Percentiles rank a stretch among this genome's conserved stretches.
Conservation (phyloP, 2,329 filamentous ascomycete species). For the Penicillium sp. region DNA sequence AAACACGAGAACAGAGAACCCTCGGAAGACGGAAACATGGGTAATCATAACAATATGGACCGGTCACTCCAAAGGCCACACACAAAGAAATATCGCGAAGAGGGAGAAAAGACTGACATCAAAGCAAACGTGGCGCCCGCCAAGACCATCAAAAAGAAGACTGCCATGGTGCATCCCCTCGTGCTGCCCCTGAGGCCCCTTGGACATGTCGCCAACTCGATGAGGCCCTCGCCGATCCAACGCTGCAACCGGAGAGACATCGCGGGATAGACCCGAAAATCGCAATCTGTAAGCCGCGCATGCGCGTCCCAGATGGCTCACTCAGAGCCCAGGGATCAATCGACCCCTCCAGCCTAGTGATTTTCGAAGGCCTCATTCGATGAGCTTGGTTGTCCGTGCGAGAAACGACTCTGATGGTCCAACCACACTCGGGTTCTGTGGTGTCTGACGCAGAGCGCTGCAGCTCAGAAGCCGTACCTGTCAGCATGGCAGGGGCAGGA, state of each 20-base stretch:
- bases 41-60: slow-evolving; percentile 27
- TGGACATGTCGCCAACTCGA: slow-evolving; percentile 18
- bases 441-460: slow-evolving; percentile 29
- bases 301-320: slow-evolving; percentile 8
- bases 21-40: slow-evolving; percentile 8
- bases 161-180: slow-evolving; percentile 2
- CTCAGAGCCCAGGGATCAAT: neutral
- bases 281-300: slow-evolving; percentile 17
- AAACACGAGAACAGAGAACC: slow-evolving; percentile 11
- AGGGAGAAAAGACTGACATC: too few relatives aligned
- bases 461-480: slow-evolving; percentile 28
- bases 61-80: slow-evolving; percentile 19
- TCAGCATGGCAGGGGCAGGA: slow-evolving; percentile 20
- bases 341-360: slow-evolving; percentile 10
- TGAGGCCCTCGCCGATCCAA: slow-evolving; percentile 12
- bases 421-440: slow-evolving; percentile 18
- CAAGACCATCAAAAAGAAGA: neutral
- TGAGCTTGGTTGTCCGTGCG: slow-evolving; percentile 21
- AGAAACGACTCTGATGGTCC: slow-evolving; percentile 17
- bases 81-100: slow-evolving; percentile 5
- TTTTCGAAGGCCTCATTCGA: slow-evolving; percentile 11
- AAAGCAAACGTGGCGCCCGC: neutral
- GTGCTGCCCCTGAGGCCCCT: slow-evolving; percentile 11
- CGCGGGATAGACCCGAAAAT: slow-evolving; percentile 9
- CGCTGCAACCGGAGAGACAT: slow-evolving; percentile 3